Evolutionary conservation across 2,329 filamentous ascomycete species (phyloP).

Genomic region (Pestalotiopsis sp.): DNA sequence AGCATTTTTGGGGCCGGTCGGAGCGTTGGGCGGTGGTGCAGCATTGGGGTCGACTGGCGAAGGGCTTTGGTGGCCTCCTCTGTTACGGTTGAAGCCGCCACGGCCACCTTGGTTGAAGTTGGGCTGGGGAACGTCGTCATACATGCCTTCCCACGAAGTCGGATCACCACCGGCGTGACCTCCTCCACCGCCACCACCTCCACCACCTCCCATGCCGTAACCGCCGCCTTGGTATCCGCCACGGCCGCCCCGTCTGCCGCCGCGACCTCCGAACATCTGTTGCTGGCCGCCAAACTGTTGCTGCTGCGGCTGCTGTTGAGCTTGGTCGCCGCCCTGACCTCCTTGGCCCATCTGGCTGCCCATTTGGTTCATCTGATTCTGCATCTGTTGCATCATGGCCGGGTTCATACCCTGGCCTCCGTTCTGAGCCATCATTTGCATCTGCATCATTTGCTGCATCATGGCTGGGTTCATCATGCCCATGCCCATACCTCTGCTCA

Average conservation of each 20-base stretch:
- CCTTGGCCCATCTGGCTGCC: constrained; percentile 35
- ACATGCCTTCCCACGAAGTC: constrained; percentile 98
- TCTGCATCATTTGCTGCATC: constrained; percentile 77
- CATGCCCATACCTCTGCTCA: constrained; percentile 69
- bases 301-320: constrained; percentile 19
- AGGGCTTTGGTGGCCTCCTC: constrained; percentile 38
- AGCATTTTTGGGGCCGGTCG: constrained; percentile 94
- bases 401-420: constrained; percentile 45
- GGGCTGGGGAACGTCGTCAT: constrained; percentile 90
- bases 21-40: constrained; percentile 77
- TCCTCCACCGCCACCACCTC: constrained; percentile 39
- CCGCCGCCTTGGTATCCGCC: constrained; percentile 27
- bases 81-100: constrained; percentile 41
- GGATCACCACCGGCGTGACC: constrained; percentile 62
- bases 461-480: constrained; percentile 73
- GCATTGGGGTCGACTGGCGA: constrained; percentile 54
- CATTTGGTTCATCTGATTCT: constrained; percentile 46
- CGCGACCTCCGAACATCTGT: constrained; percentile 31
- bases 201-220: constrained; percentile 33
- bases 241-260: constrained; percentile 23
- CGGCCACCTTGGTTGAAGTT: constrained; percentile 57
- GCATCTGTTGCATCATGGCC: constrained; percentile 64
- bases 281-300: constrained; percentile 18
- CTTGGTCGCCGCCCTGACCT: constrained; percentile 31
- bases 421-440: constrained; percentile 58